Percentiles rank a stretch among this genome's conserved stretches.
Evolutionary conservation across 2,329 filamentous ascomycete species (phyloP).

Genomic region (Epichloe gansuensis): DNA sequence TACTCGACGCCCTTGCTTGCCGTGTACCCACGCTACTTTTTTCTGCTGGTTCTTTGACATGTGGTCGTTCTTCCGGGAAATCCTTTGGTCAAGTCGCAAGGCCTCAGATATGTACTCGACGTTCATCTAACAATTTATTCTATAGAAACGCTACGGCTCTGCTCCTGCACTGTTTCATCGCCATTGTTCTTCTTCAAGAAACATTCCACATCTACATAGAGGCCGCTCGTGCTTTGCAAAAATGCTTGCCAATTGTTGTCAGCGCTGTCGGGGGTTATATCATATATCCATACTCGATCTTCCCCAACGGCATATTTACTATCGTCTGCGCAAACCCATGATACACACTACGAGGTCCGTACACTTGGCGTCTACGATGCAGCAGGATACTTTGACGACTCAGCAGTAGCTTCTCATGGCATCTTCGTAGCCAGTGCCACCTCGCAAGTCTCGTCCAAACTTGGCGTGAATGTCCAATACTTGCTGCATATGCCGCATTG

Average conservation of each 20-base stretch:
- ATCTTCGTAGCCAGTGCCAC: conserved; percentile 67
- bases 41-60: too few relatives aligned
- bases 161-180: background rate
- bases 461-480: conserved; percentile 76
- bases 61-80: too few relatives aligned
- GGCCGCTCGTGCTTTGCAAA: background rate
- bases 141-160: background rate
- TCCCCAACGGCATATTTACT: too few relatives aligned
- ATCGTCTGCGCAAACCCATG: background rate
- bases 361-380: background rate
- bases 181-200: background rate
- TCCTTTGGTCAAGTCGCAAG: too few relatives aligned
- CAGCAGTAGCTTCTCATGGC: conserved; percentile 72
- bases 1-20: too few relatives aligned
- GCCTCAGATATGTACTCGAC: too few relatives aligned
- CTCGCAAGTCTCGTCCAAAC: conserved; percentile 75
- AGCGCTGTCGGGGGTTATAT: background rate
- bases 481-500: conserved; percentile 68
- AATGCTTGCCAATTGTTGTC: background rate
- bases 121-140: too few relatives aligned
- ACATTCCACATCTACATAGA: background rate
- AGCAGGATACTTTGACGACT: background rate
- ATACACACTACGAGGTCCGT: background rate
- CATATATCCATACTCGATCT: background rate
- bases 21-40: too few relatives aligned